phyloP scores from a whole-genome alignment of 768 basidiomycete species.

The Trametes elegans region DNA sequence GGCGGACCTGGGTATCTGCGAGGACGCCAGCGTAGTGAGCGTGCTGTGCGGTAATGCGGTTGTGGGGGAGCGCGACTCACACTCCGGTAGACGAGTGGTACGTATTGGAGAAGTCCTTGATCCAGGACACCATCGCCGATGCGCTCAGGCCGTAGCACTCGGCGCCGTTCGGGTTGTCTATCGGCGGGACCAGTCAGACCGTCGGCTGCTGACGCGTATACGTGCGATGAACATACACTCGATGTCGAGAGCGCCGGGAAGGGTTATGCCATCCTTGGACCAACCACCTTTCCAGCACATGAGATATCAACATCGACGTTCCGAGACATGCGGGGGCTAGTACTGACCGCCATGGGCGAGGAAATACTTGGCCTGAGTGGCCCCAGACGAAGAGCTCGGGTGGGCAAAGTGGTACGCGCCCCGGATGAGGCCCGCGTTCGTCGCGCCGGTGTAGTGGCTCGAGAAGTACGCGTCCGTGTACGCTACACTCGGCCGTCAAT shows the following conservation, averaged over 20 bases:
- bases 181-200: neutral
- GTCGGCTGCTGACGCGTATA: no score
- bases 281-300: slow-evolving; percentile 42
- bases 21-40: neutral
- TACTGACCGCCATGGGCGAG: slow-evolving; percentile 51
- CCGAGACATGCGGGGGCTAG: neutral
- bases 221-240: slow-evolving; percentile 59
- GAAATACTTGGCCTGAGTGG: slow-evolving; percentile 59
- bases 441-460: slow-evolving; percentile 54
- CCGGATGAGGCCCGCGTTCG: slow-evolving; percentile 53
- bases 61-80: slow-evolving; percentile 30
- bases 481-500: slow-evolving; percentile 11
- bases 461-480: slow-evolving; percentile 47
- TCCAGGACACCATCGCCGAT: slow-evolving; percentile 61
- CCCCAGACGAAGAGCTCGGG: slow-evolving; percentile 52
- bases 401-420: slow-evolving; percentile 63
- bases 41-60: neutral
- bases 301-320: neutral
- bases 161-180: slow-evolving; percentile 52
- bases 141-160: slow-evolving; percentile 54
- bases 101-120: slow-evolving; percentile 59
- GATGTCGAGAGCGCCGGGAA: slow-evolving; percentile 63
- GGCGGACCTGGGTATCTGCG: slow-evolving; percentile 41
- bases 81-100: slow-evolving; percentile 48
- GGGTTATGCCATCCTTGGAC: slow-evolving; percentile 55